Evolutionary conservation across 305 asterid genomes (phyloP).

Genomic region (Solanum hybrid): DNA sequence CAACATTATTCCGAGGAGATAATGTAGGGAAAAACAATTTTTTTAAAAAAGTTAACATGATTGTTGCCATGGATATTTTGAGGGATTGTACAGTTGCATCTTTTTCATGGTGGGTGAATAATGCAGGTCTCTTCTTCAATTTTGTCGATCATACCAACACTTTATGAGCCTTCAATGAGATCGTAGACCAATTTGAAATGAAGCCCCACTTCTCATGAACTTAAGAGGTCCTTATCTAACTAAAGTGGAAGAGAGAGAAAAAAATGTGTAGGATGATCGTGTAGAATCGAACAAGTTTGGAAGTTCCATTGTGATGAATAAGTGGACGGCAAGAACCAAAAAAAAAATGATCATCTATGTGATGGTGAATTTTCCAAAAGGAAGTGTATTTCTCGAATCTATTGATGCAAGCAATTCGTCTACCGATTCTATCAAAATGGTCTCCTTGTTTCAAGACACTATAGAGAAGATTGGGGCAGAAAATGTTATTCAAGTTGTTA

Average conservation of each 20-base stretch:
- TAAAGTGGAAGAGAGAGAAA: neutral
- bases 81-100: neutral
- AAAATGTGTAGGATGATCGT: neutral
- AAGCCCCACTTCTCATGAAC: neutral
- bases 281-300: neutral
- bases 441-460: neutral
- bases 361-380: neutral
- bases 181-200: neutral
- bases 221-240: neutral
- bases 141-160: neutral
- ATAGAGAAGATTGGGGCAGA: neutral
- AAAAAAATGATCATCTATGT: neutral
- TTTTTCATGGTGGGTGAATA: neutral
- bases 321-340: neutral
- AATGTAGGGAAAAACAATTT: neutral
- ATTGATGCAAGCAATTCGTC: neutral
- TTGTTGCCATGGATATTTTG: neutral
- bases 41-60: neutral
- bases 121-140: neutral
- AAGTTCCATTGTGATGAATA: neutral
- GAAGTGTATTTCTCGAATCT: neutral
- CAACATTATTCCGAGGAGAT: neutral
- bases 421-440: neutral
- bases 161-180: neutral
- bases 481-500: neutral